These are phyloP conservation scores for Aspergillus cejpii DNA, from an alignment of 2,329 filamentous ascomycete genomes.

Conservation along the genomic window DNA sequence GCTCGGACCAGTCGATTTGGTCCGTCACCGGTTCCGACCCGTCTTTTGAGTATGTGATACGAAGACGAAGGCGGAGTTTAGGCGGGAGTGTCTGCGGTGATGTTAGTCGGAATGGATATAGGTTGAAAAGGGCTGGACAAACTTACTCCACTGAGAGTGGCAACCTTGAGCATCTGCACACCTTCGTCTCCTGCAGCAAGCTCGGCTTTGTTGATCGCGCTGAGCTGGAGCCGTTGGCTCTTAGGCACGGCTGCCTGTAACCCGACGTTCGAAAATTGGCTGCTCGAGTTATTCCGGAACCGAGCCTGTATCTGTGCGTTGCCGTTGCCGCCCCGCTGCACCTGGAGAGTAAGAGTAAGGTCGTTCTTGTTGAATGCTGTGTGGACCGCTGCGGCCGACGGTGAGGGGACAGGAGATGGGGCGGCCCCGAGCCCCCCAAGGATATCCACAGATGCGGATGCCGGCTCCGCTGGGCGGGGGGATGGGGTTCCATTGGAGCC, in stretches of 20 bases:
- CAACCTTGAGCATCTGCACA: constrained; percentile 83
- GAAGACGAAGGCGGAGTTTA: constrained; percentile 71
- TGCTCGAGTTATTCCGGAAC: constrained; percentile 69
- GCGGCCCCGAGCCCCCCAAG: constrained; percentile 42
- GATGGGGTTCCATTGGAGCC: constrained; percentile 46
- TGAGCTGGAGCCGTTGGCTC: constrained; percentile 85
- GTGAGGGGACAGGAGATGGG: constrained; percentile 44
- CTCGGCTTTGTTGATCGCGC: constrained; percentile 77
- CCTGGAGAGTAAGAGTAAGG: constrained; percentile 69
- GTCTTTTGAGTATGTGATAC: constrained; percentile 71
- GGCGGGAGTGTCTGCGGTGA: constrained; percentile 57
- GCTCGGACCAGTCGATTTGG: constrained; percentile 95
- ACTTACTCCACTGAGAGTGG: constrained; percentile 82
- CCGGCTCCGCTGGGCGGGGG: constrained; percentile 45
- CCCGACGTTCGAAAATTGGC: constrained; percentile 64
- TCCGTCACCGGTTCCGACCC: constrained; percentile 68
- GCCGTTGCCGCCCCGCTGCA: constrained; percentile 65
- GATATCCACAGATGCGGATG: constrained; percentile 33
- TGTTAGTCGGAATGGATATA: constrained; percentile 26
- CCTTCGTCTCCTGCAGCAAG: constrained; percentile 72
- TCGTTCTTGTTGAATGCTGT: constrained; percentile 82
- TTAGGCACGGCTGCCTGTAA: constrained; percentile 95
- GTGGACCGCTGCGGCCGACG: constrained; percentile 47
- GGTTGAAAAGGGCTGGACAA: constrained; percentile 4
- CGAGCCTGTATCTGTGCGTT: constrained; percentile 74